A percentile compares a stretch with the other conserved stretches of the same genome.
Conservation (phyloP, 2,329 filamentous ascomycete species). For the Furcasterigmium furcatum region DNA sequence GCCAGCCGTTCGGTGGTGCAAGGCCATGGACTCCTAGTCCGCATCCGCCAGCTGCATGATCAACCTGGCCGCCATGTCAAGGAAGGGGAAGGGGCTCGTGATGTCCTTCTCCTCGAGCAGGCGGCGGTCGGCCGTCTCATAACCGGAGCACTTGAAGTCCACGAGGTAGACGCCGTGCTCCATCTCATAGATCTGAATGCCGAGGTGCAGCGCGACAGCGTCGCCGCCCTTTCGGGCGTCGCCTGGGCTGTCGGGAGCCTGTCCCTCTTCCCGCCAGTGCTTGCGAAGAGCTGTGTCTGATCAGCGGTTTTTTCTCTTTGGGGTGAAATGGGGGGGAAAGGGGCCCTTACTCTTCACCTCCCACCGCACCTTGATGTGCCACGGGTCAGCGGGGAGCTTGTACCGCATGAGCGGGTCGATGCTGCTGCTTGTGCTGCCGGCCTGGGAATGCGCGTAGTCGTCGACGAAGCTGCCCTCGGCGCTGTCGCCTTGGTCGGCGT, state of each 20-base stretch:
- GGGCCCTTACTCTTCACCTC: slow-evolving; percentile 70
- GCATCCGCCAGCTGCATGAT: slow-evolving; percentile 91
- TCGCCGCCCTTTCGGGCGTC: slow-evolving; percentile 43
- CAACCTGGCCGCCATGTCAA: slow-evolving; percentile 87
- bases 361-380: slow-evolving; percentile 91
- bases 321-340: slow-evolving; percentile 28
- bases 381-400: slow-evolving; percentile 86
- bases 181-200: slow-evolving; percentile 94
- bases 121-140: slow-evolving; percentile 75
- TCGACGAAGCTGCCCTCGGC: slow-evolving; percentile 38
- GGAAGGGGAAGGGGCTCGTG: slow-evolving; percentile 90
- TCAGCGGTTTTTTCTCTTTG: slow-evolving; percentile 6
- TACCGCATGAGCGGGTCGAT: slow-evolving; percentile 62
- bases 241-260: slow-evolving; percentile 31
- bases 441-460: slow-evolving; percentile 25
- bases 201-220: slow-evolving; percentile 88
- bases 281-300: slow-evolving; percentile 34
- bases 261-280: slow-evolving; percentile 17
- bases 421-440: slow-evolving; percentile 32
- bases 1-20: no score
- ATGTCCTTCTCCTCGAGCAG: slow-evolving; percentile 89
- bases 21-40: no score
- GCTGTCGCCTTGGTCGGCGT: slow-evolving; percentile 34
- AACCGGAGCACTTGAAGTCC: slow-evolving; percentile 97
- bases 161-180: slow-evolving; percentile 91